A percentile compares a stretch with the other conserved stretches of the same genome.
phyloP scores from a whole-genome alignment of 106 monocot genomes.

The Phalaenopsis aphrodite region DNA sequence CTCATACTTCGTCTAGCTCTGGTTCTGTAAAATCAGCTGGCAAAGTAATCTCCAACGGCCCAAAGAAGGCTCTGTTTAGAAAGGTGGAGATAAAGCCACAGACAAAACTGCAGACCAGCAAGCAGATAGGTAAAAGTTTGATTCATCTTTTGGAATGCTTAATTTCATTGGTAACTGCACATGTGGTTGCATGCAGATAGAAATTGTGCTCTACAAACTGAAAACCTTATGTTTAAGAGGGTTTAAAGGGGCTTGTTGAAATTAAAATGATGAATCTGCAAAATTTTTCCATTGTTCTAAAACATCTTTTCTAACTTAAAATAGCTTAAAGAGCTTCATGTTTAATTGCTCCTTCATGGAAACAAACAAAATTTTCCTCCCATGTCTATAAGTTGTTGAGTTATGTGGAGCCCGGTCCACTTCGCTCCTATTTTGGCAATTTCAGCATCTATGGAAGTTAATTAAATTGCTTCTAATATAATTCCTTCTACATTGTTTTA shows the following conservation, averaged over 20 bases:
- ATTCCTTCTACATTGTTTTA: too few species aligned
- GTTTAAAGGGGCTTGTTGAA: neutral
- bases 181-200: neutral
- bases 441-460: neutral
- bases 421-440: neutral
- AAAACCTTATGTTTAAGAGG: neutral
- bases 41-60: neutral
- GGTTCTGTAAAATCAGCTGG: constrained; percentile 8
- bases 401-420: neutral
- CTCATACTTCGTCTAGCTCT: neutral
- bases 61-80: constrained; percentile 13
- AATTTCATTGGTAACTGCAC: neutral
- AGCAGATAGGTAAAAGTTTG: constrained; percentile 24
- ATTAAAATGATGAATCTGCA: neutral
- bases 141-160: neutral
- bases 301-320: neutral
- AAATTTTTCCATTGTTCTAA: neutral
- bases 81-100: constrained; percentile 17
- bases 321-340: neutral
- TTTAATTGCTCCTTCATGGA: neutral
- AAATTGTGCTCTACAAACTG: neutral
- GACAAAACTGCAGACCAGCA: constrained; percentile 9
- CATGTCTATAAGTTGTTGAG: neutral
- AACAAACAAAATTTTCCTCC: neutral
- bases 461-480: neutral